Evolutionary conservation across 352 stramenopile genomes (phyloP).

Genomic region (Thalassiosira ordinaria): DNA sequence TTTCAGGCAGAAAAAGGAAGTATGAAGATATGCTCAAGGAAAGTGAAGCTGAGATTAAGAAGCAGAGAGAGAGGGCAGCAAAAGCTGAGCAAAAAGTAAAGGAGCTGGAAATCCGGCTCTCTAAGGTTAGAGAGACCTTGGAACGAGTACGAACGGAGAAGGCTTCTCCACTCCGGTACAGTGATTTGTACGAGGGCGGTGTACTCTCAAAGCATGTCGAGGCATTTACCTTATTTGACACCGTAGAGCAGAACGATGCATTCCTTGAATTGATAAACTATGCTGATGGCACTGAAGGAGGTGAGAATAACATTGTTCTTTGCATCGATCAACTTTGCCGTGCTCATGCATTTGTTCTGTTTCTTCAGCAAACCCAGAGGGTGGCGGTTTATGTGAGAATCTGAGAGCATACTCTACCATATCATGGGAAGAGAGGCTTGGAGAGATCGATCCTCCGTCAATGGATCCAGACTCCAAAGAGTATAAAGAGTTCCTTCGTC

Average conservation of each 20-base stretch:
- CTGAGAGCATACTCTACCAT: not conserved
- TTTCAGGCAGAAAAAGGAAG: not conserved
- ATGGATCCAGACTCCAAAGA: not conserved
- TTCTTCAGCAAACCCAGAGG: not conserved
- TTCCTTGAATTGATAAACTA: constrained; percentile 29
- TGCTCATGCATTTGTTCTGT: no score
- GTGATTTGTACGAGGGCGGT: constrained; percentile 11
- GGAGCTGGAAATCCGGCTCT: not conserved
- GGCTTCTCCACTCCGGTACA: not conserved
- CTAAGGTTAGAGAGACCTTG: not conserved
- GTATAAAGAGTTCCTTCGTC: not conserved
- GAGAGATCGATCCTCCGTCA: not conserved
- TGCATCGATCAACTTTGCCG: no score
- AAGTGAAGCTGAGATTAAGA: not conserved
- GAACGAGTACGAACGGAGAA: not conserved
- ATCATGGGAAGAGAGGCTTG: not conserved
- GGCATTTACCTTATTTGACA: constrained; percentile 24
- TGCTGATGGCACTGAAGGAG: constrained; percentile 4
- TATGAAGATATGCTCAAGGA: not conserved
- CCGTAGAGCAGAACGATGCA: constrained; percentile 16
- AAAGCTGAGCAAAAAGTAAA: no score
- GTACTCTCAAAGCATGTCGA: constrained; percentile 5
- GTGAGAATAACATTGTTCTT: no score
- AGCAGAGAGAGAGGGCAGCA: not conserved
- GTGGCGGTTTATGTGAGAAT: not conserved